phyloP scores from a whole-genome alignment of 768 basidiomycete genomes.

The Pleurotus djamor region DNA sequence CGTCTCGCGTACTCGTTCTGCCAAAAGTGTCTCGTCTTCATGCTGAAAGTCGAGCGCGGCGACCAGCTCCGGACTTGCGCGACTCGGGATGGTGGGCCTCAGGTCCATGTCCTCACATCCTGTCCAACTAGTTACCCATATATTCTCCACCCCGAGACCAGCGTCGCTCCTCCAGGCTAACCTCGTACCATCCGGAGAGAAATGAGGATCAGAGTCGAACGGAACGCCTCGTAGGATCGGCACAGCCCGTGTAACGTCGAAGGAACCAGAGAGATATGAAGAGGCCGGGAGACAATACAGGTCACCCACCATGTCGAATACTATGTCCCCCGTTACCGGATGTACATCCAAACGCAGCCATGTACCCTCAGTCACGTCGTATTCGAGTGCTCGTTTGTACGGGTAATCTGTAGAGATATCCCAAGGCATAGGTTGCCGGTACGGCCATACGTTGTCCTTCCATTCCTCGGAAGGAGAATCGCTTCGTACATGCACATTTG shows the following conservation, averaged over 20 bases:
- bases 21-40: constrained; percentile 45
- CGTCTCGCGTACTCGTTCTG: constrained; percentile 50
- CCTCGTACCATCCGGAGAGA: constrained; percentile 63
- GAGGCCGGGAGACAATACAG: constrained; percentile 64
- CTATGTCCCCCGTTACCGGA: constrained; percentile 64
- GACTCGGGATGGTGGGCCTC: constrained; percentile 20
- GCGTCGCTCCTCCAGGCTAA: constrained; percentile 76
- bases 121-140: constrained; percentile 67
- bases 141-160: constrained; percentile 69
- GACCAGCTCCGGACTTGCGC: constrained; percentile 24
- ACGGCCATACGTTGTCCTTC: constrained; percentile 58
- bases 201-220: constrained; percentile 69
- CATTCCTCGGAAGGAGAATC: constrained; percentile 38
- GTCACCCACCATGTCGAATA: constrained; percentile 77
- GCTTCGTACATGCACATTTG: background rate
- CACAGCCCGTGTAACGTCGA: constrained; percentile 33
- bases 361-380: constrained; percentile 71
- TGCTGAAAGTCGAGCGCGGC: constrained; percentile 32
- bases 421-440: constrained; percentile 60
- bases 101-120: constrained; percentile 65
- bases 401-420: constrained; percentile 77
- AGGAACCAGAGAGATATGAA: constrained; percentile 8
- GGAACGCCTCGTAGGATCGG: constrained; percentile 66
- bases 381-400: constrained; percentile 61
- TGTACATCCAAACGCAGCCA: constrained; percentile 77